Evolutionary conservation across 495 filamentous ascomycete species (phyloP), one percentile per base, ranked within the genome.

Genomic region (Talaromyces thailandensis): DNA sequence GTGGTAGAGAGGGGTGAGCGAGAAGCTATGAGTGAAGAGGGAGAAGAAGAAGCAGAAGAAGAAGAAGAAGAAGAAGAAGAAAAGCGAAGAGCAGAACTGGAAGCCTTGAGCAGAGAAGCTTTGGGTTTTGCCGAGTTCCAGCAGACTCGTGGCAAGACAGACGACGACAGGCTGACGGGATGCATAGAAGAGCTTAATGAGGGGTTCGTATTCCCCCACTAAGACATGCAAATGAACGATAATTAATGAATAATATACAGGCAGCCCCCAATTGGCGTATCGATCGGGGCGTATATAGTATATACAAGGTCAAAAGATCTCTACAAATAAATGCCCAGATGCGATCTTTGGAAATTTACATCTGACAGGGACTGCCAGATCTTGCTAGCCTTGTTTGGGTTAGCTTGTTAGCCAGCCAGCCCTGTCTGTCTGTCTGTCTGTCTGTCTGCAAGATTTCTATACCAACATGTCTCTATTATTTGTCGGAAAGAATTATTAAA

Each of bases 111-210:
- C 16, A 31, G 21, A 31, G 55, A 57, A 35, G 55, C 55, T 57
- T 35, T 57, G 55, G 55, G 55, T 32, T 35, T 57, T 21, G 55
- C 55, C 55, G 55, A 21, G 55, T 29, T 14, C 55, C 55, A 57
- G 29, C 55, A 57, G 55, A 57, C 55, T 57, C 55, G 55, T 57
- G 55, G 55, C 55, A 35, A 57, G 26, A 57, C 28, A 32, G 55
- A 57, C 55, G 26, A 26, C 52, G 26, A 35, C 26, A 31, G 55
- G 55, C 55, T 57, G 26, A 57, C 55, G 55, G 55, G 55, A 57
- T n/a, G 55, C 55, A 57, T 57, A 31, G 24, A 57, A 9, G 12
- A 18, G 14, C 53, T 14, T 5, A 55, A 28, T 55, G 51, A 55
- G 51, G 51, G 51, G 51, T 55, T 55, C 51, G 51, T 55, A 55